Base-by-base conservation (phyloP, 2,329 filamentous ascomycete species). In the Diaporthe humulicola region DNA sequence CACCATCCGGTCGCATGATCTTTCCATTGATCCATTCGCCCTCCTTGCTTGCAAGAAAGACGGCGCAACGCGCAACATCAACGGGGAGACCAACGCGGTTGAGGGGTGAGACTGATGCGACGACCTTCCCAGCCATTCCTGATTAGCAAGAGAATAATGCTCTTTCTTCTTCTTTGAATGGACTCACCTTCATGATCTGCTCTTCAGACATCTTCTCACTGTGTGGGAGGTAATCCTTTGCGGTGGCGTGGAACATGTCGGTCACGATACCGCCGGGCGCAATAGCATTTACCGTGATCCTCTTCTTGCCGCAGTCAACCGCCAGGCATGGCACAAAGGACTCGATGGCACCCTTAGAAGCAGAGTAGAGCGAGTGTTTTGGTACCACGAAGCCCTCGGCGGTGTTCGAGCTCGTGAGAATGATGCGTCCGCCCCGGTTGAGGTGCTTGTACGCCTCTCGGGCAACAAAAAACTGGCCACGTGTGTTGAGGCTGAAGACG, bases 281-380 rank as follows among this genome's bases (percentile, higher is more conserved):
- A 19, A 92, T 88, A 69, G 90, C 90, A 79, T 92, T 92, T 80
- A 92, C 90, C 0, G 90, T 92, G 80, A 92, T 90, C 70, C 89
- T 90, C 78, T 90, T 87, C 85, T 92, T 89, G 73, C 91, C 89
- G 77, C 89, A 90, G 84, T 93, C 91, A 60, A 91, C 92, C 6
- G 93, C 92, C 84, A 95, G 93, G 78, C 90, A 91, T 82, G 93
- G 92, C 78, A 93, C 92, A 83, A 95, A 94, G 14, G 92, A 92
- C 84, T 95, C 93, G 75, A 95, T 92, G 48, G 93, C 91, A 78
- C 93, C 93, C 87, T 95, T 95, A 82, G 88, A 91, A 19, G 91
- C 93, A 25, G 93, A 93, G 87, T 95, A 95, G 61, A 95, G 88
- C 15, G 91, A 88, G 82, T 95, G 93, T 80, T 91, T 90, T 75